Conservation (phyloP, 371 early-diverging fungal genomes). For the Mucor lusitanicus region DNA sequence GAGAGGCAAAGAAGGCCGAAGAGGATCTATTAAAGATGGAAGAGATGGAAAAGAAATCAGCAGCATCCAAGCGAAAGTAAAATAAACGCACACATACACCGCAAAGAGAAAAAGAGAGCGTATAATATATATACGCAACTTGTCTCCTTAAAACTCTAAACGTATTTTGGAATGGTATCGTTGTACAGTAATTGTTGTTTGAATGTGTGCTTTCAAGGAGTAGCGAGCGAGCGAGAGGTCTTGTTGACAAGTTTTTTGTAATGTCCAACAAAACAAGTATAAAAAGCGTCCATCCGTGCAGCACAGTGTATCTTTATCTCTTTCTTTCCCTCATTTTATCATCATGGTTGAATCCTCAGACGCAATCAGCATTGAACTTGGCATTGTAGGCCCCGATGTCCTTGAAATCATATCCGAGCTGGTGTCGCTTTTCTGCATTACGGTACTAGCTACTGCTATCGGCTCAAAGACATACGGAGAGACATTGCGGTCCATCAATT, state of each 20-base stretch:
- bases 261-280: not conserved
- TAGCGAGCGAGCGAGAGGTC: too few species aligned
- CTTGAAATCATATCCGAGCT: constrained; percentile 43
- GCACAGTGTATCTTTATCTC: not conserved
- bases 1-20: constrained; percentile 37
- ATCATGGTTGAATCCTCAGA: constrained; percentile 2
- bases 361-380: constrained; percentile 7
- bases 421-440: constrained; percentile 42
- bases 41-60: constrained; percentile 25
- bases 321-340: not conserved
- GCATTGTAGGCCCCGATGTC: constrained; percentile 33
- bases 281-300: not conserved
- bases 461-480: constrained; percentile 49
- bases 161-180: not conserved
- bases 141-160: not conserved
- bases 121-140: not conserved
- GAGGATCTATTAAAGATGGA: constrained; percentile 32
- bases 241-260: not conserved
- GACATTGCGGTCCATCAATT: constrained; percentile 34
- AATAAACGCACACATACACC: not conserved
- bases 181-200: constrained; percentile 2
- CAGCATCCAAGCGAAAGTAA: constrained; percentile 13
- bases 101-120: too few species aligned
- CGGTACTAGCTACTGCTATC: constrained; percentile 35
- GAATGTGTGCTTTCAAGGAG: not conserved